phyloP scores from a whole-genome alignment of 352 stramenopile genomes.

The Phytopythium montanum region DNA sequence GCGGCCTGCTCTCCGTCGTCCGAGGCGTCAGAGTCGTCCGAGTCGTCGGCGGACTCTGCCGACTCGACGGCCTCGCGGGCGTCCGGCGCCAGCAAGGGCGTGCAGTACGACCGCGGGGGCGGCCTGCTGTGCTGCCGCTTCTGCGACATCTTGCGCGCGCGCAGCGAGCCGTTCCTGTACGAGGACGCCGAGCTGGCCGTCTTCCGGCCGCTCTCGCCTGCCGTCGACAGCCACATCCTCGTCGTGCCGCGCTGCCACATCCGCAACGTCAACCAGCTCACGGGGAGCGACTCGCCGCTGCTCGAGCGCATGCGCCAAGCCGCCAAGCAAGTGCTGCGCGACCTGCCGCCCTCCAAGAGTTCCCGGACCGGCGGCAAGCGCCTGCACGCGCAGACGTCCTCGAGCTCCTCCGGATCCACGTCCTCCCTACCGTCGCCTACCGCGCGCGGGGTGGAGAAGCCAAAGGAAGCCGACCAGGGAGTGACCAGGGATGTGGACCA shows the following conservation, averaged over 20 bases:
- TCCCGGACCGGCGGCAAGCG: constrained; percentile 4
- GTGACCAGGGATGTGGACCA: too few species aligned
- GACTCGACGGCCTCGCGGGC: constrained; percentile 21
- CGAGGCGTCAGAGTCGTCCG: too few species aligned
- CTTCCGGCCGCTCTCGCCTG: constrained; percentile 67
- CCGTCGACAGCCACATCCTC: constrained; percentile 71
- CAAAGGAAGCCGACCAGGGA: background rate
- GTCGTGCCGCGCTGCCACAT: constrained; percentile 83
- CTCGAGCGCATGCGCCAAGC: constrained; percentile 70
- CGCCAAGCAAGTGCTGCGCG: constrained; percentile 46
- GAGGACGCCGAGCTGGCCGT: constrained; percentile 75
- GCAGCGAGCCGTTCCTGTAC: constrained; percentile 72
- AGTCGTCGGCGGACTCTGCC: constrained; percentile 22
- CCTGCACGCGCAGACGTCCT: constrained; percentile 5
- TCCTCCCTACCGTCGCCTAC: constrained; percentile 2
- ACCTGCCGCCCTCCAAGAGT: constrained; percentile 22
- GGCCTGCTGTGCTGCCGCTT: constrained; percentile 74
- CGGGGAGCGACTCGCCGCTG: constrained; percentile 45
- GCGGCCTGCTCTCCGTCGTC: constrained; percentile 9
- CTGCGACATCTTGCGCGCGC: constrained; percentile 71
- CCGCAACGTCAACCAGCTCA: constrained; percentile 83
- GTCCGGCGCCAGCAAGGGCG: constrained; percentile 51
- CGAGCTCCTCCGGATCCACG: constrained; percentile 4
- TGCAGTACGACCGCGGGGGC: constrained; percentile 63
- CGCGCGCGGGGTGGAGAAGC: background rate